Conservation (phyloP, 768 basidiomycete species). For the Vishniacozyma victoriae region DNA sequence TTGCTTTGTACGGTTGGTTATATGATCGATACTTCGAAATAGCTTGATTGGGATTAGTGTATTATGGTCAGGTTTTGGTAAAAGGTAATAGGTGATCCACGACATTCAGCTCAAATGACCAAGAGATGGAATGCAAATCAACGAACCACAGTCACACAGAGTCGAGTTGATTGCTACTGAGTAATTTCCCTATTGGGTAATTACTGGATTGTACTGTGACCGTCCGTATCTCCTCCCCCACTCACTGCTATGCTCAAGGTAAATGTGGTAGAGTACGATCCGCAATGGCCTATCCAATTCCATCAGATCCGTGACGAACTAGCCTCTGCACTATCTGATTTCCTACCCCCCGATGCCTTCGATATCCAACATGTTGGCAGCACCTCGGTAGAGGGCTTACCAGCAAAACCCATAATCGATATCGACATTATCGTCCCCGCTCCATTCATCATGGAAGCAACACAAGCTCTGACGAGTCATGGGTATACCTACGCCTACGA, state of each 20-base stretch:
- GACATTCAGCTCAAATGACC: no score
- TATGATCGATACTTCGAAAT: no score
- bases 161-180: no score
- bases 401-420: slow-evolving; percentile 17
- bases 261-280: slow-evolving; percentile 6
- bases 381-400: slow-evolving; percentile 8
- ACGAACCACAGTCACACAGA: no score
- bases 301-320: slow-evolving; percentile 5
- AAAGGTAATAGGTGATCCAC: no score
- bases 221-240: no score
- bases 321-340: neutral
- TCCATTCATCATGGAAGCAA: neutral
- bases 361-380: slow-evolving; percentile 15
- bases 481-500: slow-evolving; percentile 14
- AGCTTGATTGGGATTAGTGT: no score
- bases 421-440: slow-evolving; percentile 12
- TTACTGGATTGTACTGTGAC: no score
- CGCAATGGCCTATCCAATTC: slow-evolving; percentile 4
- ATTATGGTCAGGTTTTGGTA: no score
- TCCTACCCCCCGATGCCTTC: neutral
- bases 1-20: no score
- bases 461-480: neutral
- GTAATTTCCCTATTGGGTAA: no score
- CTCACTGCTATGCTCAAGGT: neutral
- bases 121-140: no score